Evolutionary conservation across 495 filamentous ascomycete genomes (phyloP).

Genomic region (Aspergillus carlsbadensis): DNA sequence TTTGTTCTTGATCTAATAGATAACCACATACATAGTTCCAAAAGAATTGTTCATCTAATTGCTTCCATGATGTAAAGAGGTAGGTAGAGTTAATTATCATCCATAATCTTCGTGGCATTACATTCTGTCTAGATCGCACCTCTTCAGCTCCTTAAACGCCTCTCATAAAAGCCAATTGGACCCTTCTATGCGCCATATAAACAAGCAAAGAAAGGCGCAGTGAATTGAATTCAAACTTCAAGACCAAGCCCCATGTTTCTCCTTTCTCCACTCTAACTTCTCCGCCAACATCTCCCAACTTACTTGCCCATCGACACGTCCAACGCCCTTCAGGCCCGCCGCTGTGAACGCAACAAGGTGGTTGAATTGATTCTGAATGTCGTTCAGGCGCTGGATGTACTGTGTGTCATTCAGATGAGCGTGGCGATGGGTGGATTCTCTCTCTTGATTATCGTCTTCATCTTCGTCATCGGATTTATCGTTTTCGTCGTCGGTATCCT

Average conservation of each 20-base stretch:
- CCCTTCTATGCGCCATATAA: not conserved
- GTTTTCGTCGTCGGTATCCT: constrained; percentile 21
- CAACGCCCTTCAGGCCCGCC: constrained; percentile 45
- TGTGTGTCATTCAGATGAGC: constrained; percentile 25
- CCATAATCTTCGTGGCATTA: no score
- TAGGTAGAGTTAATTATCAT: no score
- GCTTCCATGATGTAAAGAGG: not conserved
- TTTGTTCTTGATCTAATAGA: no score
- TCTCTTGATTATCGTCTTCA: not conserved
- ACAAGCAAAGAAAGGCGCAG: not conserved
- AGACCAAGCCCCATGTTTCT: not conserved
- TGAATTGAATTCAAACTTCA: not conserved
- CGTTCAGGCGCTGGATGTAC: constrained; percentile 29
- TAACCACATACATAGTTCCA: not conserved
- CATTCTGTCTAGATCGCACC: no score
- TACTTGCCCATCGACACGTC: constrained; percentile 44
- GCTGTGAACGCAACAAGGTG: constrained; percentile 40
- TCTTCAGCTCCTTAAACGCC: no score
- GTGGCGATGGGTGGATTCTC: not conserved
- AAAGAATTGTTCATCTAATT: not conserved
- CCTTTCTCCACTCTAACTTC: constrained; percentile 36
- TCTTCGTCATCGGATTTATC: constrained; percentile 23
- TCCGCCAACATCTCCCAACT: constrained; percentile 55
- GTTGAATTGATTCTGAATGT: constrained; percentile 43
- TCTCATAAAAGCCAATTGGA: not conserved